phyloP scores from a whole-genome alignment of 148 eudicot genomes.

The Rhododendron mucronatum region DNA sequence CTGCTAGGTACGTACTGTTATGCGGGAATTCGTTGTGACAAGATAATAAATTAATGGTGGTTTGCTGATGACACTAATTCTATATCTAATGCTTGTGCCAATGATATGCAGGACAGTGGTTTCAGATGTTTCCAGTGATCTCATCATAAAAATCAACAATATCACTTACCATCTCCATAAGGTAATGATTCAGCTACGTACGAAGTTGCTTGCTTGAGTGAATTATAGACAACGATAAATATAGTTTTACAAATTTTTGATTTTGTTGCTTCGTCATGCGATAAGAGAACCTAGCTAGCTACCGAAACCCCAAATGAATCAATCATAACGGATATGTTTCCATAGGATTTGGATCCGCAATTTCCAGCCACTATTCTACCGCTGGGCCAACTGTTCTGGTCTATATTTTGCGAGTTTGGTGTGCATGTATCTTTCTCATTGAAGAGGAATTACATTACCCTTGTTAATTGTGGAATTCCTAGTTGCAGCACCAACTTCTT shows the following conservation, averaged over 20 bases:
- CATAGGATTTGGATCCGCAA: neutral
- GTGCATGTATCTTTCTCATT: neutral
- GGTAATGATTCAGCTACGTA: slow-evolving; percentile 29
- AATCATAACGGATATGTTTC: neutral
- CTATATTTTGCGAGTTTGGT: neutral
- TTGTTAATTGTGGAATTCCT: slow-evolving; percentile 17
- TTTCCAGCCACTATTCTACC: neutral
- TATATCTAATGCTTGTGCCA: neutral
- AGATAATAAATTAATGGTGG: neutral
- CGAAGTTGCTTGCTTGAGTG: neutral
- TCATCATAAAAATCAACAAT: slow-evolving; percentile 36
- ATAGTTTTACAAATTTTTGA: neutral
- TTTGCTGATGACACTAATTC: neutral
- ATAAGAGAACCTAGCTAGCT: neutral
- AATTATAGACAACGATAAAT: neutral
- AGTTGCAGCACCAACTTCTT: slow-evolving; percentile 46
- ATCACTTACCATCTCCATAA: slow-evolving; percentile 49
- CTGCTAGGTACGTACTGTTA: slow-evolving; percentile 46
- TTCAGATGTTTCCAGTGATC: slow-evolving; percentile 44
- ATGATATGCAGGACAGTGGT: slow-evolving; percentile 37
- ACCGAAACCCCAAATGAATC: neutral
- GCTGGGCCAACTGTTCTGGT: neutral
- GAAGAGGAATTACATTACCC: slow-evolving; percentile 2
- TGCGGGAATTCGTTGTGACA: neutral
- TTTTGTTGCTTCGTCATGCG: neutral